Evolutionary conservation across 1,284 basidiomycete genomes (phyloP).

Genomic region (Sphagnurus paluster): DNA sequence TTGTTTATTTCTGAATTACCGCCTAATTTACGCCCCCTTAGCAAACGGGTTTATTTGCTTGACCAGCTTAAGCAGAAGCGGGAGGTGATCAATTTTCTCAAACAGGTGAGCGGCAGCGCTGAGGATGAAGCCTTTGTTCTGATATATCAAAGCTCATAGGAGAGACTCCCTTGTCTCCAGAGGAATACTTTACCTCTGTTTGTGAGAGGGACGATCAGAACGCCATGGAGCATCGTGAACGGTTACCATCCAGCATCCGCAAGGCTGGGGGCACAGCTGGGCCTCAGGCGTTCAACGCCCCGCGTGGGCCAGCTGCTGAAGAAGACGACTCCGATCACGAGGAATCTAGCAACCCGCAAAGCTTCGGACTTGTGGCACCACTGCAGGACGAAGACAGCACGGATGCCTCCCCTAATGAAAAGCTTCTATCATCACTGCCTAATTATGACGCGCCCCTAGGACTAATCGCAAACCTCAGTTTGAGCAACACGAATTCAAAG

Average conservation of each 20-base stretch:
- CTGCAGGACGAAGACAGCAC: conserved; percentile 31
- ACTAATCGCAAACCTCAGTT: conserved; percentile 67
- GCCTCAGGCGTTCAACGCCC: conserved; percentile 45
- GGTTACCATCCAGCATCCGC: conserved; percentile 39
- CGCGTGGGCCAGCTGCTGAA: conserved; percentile 28
- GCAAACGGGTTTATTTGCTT: conserved; percentile 80
- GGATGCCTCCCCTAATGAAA: conserved; percentile 28
- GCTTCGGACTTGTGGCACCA: conserved; percentile 19
- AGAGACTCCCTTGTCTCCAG: conserved; percentile 68
- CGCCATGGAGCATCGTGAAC: conserved; percentile 62
- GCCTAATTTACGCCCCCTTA: conserved; percentile 38
- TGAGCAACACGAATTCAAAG: conserved; percentile 52
- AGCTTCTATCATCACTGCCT: conserved; percentile 49
- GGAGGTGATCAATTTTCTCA: conserved; percentile 76
- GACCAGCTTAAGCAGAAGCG: conserved; percentile 83
- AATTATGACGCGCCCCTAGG: conserved; percentile 72
- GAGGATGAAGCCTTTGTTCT: too few relatives aligned
- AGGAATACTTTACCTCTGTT: conserved; percentile 73
- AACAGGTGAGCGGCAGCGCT: conserved; percentile 52
- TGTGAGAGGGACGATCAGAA: too few relatives aligned
- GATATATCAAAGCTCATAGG: conserved; percentile 55
- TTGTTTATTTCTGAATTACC: conserved; percentile 33
- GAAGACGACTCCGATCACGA: conserved; percentile 38
- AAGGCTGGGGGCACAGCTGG: conserved; percentile 36
- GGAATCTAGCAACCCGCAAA: conserved; percentile 23